A percentile compares a stretch with the other conserved stretches of the same genome.
These are phyloP conservation scores for Oidiodendron maius DNA, from an alignment of 495 filamentous ascomycete species.

Conservation along the genomic window DNA sequence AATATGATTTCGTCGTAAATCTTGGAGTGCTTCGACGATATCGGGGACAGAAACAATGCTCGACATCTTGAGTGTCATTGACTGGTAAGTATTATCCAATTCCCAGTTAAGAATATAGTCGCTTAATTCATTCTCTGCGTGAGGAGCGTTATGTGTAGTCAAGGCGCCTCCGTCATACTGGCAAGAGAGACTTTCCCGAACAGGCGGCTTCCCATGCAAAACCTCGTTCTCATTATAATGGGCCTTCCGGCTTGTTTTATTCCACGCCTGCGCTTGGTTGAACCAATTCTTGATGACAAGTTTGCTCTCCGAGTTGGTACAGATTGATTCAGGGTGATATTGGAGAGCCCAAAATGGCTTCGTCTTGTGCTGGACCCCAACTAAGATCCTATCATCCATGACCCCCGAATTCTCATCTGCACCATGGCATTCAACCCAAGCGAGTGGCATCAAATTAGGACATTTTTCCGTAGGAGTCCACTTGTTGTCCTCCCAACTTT, in stretches of 20 bases:
- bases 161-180: constrained; percentile 13
- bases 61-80: constrained; percentile 3
- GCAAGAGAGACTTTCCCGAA: constrained; percentile 13
- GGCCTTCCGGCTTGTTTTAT: constrained; percentile 18
- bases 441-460: constrained; percentile 50
- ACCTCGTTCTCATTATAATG: neutral
- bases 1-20: constrained; percentile 10
- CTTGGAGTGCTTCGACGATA: constrained; percentile 16
- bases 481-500: constrained; percentile 24
- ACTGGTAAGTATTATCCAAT: constrained; percentile 3
- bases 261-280: constrained; percentile 50
- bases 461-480: constrained; percentile 5
- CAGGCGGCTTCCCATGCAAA: constrained; percentile 7
- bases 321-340: constrained; percentile 93
- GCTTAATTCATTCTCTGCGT: neutral
- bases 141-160: neutral
- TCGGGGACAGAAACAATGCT: constrained; percentile 8
- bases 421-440: constrained; percentile 54
- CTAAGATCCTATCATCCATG: constrained; percentile 55
- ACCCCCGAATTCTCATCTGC: constrained; percentile 6
- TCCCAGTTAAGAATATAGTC: neutral
- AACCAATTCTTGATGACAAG: constrained; percentile 76
- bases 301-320: constrained; percentile 65
- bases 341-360: constrained; percentile 90
- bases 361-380: constrained; percentile 62